Percentiles rank a stretch among this genome's conserved stretches.
These are phyloP conservation scores for Pseudogymnoascus sp. DNA, from an alignment of 2,329 filamentous ascomycete species.

Conservation along the genomic window DNA sequence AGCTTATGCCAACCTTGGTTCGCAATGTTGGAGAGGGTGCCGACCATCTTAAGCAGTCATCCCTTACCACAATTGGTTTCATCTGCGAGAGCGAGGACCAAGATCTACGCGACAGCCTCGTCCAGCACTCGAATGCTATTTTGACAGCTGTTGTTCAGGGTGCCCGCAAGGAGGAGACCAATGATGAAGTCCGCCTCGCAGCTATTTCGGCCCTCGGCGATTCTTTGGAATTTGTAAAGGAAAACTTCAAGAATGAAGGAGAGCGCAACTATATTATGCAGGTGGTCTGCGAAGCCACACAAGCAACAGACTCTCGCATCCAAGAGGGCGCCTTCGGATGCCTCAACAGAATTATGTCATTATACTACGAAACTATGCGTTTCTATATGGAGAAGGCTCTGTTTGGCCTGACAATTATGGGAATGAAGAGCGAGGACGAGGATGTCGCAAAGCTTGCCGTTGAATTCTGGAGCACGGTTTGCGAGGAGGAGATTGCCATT, in stretches of 20 bases:
- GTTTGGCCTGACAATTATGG: slow-evolving; percentile 92
- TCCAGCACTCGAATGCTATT: slow-evolving; percentile 91
- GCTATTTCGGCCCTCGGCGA: slow-evolving; percentile 92
- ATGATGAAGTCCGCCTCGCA: slow-evolving; percentile 80
- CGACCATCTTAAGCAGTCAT: slow-evolving; percentile 88
- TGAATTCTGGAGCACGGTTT: slow-evolving; percentile 99
- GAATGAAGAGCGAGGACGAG: slow-evolving; percentile 97
- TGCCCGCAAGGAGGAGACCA: slow-evolving; percentile 91
- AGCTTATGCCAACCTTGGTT: slow-evolving; percentile 82
- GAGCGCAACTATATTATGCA: slow-evolving; percentile 99
- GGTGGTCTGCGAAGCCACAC: slow-evolving; percentile 97
- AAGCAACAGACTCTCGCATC: slow-evolving; percentile 82
- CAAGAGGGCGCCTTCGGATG: slow-evolving; percentile 96
- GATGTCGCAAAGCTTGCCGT: slow-evolving; percentile 97
- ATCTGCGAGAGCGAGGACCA: slow-evolving; percentile 93
- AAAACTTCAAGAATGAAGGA: slow-evolving; percentile 98
- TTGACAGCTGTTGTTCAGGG: slow-evolving; percentile 96
- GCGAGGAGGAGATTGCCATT: slow-evolving; percentile 95
- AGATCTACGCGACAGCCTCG: slow-evolving; percentile 73
- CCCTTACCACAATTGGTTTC: slow-evolving; percentile 92
- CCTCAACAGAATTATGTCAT: slow-evolving; percentile 94
- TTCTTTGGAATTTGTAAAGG: slow-evolving; percentile 93
- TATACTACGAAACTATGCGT: slow-evolving; percentile 99
- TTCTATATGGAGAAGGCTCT: slow-evolving; percentile 99
- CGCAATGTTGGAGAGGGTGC: slow-evolving; percentile 84